These are phyloP conservation scores for Sporothrix dimorphospora DNA, from an alignment of 2,329 filamentous ascomycete genomes.

Conservation along the genomic window DNA sequence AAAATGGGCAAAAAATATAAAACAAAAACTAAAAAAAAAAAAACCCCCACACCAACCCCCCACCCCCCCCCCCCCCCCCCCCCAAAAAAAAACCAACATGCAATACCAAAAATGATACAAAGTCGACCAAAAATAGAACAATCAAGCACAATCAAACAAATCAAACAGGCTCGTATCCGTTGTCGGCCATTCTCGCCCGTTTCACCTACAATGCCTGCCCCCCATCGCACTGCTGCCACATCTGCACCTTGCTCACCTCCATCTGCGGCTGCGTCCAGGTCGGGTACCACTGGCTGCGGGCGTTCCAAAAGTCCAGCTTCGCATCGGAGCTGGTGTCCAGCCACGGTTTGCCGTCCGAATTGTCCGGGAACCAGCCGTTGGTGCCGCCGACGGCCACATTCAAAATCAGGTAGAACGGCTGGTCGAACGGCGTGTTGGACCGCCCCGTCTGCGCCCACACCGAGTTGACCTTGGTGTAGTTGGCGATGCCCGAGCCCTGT, in stretches of 20 bases:
- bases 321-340: slow-evolving; percentile 68
- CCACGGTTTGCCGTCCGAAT: slow-evolving; percentile 75
- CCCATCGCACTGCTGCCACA: slow-evolving; percentile 71
- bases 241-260: slow-evolving; percentile 70
- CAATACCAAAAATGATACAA: too few relatives aligned
- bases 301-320: slow-evolving; percentile 76
- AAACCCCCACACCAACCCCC: too few relatives aligned
- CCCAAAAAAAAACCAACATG: too few relatives aligned
- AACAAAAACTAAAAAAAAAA: too few relatives aligned
- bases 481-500: slow-evolving; percentile 53
- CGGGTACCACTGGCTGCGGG: slow-evolving; percentile 65
- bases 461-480: slow-evolving; percentile 67
- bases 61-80: too few relatives aligned
- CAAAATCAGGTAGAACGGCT: slow-evolving; percentile 74
- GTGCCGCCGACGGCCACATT: slow-evolving; percentile 77
- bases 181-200: neutral
- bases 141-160: neutral
- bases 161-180: neutral
- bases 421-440: slow-evolving; percentile 72
- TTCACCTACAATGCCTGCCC: slow-evolving; percentile 55
- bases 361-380: slow-evolving; percentile 84
- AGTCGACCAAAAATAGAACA: too few relatives aligned
- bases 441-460: slow-evolving; percentile 66
- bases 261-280: slow-evolving; percentile 73
- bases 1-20: too few relatives aligned